Evolutionary conservation across 225 moss, liverwort and hornwort genomes (phyloP).

Genomic region (Physcomitrellopsis africana): DNA sequence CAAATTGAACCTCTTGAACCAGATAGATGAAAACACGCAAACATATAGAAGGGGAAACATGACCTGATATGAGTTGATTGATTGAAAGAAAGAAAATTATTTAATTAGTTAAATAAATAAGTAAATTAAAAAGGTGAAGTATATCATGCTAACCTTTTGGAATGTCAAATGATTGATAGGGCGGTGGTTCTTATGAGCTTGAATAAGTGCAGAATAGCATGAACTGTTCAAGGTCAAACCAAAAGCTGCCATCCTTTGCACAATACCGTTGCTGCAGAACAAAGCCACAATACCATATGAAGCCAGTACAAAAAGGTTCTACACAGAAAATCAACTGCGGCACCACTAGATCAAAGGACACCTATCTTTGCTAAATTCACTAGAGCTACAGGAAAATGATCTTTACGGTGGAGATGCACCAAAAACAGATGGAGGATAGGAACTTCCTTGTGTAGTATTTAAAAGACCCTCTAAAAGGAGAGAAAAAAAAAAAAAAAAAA

Average conservation of each 20-base stretch:
- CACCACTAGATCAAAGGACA: not conserved
- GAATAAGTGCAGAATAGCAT: conserved; percentile 76
- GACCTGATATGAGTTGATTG: not conserved
- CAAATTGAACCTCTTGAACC: not conserved
- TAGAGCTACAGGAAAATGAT: not conserved
- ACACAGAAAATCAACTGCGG: not conserved
- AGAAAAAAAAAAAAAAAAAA: not conserved
- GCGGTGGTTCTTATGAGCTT: conserved; percentile 61
- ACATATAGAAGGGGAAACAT: not conserved
- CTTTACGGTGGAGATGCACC: not conserved
- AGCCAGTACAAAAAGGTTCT: not conserved
- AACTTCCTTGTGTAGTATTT: not conserved
- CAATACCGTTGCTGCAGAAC: conserved; percentile 67
- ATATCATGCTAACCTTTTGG: conserved; percentile 53
- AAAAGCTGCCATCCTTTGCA: conserved; percentile 77
- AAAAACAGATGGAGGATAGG: not conserved
- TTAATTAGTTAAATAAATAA: too few relatives aligned
- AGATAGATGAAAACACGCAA: not conserved
- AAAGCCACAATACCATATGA: conserved; percentile 14
- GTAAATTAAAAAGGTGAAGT: not conserved
- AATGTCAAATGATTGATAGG: conserved; percentile 54
- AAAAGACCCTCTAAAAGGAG: not conserved
- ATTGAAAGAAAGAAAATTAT: too few relatives aligned
- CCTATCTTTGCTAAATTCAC: not conserved
- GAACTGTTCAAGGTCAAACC: conserved; percentile 70